Percentiles rank a stretch among this genome's conserved stretches.
Conservation (phyloP, 1,139 yeast genomes). For the Geotrichum reessii region DNA sequence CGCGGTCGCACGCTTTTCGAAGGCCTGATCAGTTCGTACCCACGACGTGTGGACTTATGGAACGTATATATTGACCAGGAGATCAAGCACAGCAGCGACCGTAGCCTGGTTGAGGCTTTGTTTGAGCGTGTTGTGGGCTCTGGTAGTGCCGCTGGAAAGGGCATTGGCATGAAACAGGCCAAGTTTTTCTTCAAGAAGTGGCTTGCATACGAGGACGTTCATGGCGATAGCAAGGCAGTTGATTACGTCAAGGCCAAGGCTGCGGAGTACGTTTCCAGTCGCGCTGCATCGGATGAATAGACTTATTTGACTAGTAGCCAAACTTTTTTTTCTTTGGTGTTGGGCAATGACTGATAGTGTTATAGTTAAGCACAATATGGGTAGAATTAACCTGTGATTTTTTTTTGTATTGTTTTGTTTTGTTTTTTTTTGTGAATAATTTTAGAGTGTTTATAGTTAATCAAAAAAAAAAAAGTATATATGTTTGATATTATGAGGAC, state of each 20-base stretch:
- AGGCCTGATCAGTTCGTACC: constrained; percentile 83
- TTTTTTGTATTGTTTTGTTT: not conserved
- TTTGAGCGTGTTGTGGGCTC: constrained; percentile 56
- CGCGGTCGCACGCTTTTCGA: constrained; percentile 93
- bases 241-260: constrained; percentile 92
- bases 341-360: too few species aligned
- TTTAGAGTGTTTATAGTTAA: not conserved
- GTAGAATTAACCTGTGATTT: not conserved
- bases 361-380: too few species aligned
- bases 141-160: not conserved
- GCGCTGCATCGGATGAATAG: constrained; percentile 2
- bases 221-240: constrained; percentile 61
- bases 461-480: not conserved
- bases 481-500: not conserved
- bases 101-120: constrained; percentile 58
- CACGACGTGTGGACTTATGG: constrained; percentile 92
- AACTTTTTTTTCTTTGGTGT: too few species aligned
- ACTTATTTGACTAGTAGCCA: not conserved
- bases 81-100: constrained; percentile 56
- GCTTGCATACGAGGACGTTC: constrained; percentile 70
- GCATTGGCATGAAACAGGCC: constrained; percentile 69
- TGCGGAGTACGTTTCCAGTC: constrained; percentile 55
- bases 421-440: not conserved
- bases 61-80: constrained; percentile 92
- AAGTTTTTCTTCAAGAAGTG: constrained; percentile 92